A percentile compares a stretch with the other conserved stretches of the same genome.
Evolutionary conservation across 2,329 filamentous ascomycete genomes (phyloP).

Genomic region (Talaromyces sp.): DNA sequence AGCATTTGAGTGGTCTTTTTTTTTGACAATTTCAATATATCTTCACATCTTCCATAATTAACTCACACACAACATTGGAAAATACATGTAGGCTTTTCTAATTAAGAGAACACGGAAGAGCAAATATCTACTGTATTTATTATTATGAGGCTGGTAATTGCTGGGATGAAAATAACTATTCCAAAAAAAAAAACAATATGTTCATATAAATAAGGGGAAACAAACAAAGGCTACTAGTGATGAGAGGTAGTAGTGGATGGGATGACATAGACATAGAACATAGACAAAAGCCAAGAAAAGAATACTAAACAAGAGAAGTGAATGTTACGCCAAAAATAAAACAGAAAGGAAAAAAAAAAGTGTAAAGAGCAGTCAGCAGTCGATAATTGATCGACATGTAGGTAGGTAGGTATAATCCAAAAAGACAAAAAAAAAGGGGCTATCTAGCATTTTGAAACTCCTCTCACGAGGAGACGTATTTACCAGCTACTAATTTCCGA

Average conservation of each 20-base stretch:
- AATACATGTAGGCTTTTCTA: not conserved
- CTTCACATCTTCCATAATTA: not conserved
- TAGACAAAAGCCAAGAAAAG: not conserved
- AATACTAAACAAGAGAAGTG: conserved; percentile 16
- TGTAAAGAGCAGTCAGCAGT: not conserved
- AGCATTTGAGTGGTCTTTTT: not conserved
- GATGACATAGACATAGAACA: not conserved
- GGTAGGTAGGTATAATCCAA: not conserved
- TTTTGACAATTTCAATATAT: not conserved
- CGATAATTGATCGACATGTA: too few species aligned
- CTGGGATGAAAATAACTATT: not conserved
- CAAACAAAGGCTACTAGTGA: not conserved
- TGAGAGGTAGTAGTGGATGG: not conserved
- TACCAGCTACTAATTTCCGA: conserved; percentile 68
- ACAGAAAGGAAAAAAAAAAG: conserved; percentile 5
- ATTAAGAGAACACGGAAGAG: not conserved
- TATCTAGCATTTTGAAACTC: not conserved
- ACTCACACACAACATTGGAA: not conserved
- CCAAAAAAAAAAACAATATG: not conserved
- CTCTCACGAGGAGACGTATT: conserved; percentile 59
- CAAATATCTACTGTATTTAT: not conserved
- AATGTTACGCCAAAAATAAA: conserved; percentile 6
- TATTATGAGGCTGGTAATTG: not conserved
- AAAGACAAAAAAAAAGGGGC: not conserved
- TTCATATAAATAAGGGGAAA: not conserved